Base-by-base conservation (phyloP, 257 asterid genomes). In the Eustoma russellianum region DNA sequence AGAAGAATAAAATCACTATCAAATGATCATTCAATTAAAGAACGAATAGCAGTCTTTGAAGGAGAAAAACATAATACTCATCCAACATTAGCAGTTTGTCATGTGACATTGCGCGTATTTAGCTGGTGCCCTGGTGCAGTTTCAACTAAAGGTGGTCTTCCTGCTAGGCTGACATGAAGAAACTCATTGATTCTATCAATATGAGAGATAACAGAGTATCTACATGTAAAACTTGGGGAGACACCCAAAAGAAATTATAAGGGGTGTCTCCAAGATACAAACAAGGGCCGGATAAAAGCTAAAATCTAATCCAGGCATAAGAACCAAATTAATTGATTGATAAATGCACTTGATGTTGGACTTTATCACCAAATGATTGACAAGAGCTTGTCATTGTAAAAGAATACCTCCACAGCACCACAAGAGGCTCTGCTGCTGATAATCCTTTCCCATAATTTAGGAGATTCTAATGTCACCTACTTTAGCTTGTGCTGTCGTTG, bases 81-180 rank as follows among this genome's bases (percentile, higher is more conserved):
- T 18, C 30, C 1, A 24, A 24, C 30, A 24, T 24, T 24, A 24
- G 34, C 53, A 8, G 55, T 13, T 50, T 17, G 17, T 10, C 17
- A 13, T 41, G 69, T 14, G 44, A 33, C 44, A 50, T 49, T 33
- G 9, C 13, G n/a, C n/a, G 53, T 52, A 41, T 52, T 46, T 9
- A 17, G 17, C 16, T 9, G 17, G 48, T 52, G 52, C 43, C 53
- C 13, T 56, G 6, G 33, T 48, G 40, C 43, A n/a, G n/a, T n/a
- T n/a, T n/a, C n/a, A n/a, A n/a, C n/a, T n/a, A n/a, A n/a, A n/a
- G n/a, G n/a, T n/a, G n/a, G n/a, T n/a, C n/a, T n/a, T 59, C 66
- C 70, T 15, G 48, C 53, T 56, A 43, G 65, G 50, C 60, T 65
- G 60, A 68, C 46, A 54, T 50, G 56, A 18, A 62, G 34, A 13